phyloP scores from a whole-genome alignment of 164 flowering plant species.

The Houttuynia cordata region DNA sequence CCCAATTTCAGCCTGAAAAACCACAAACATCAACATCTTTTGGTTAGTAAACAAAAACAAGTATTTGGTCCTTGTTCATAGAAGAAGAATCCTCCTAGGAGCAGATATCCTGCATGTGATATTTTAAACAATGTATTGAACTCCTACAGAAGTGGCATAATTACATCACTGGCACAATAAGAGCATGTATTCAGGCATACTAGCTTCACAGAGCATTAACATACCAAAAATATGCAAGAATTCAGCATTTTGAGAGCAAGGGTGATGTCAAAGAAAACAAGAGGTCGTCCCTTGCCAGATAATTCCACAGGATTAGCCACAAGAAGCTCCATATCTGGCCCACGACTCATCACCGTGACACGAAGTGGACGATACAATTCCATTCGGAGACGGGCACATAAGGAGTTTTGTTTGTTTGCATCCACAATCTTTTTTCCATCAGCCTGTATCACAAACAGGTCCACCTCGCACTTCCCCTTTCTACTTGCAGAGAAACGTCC shows the following conservation, averaged over 20 bases:
- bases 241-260: slow-evolving; percentile 75
- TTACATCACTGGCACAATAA: too few species aligned
- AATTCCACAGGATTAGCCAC: slow-evolving; percentile 88
- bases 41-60: background rate
- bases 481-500: slow-evolving; percentile 56
- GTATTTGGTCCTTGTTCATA: too few species aligned
- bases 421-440: slow-evolving; percentile 88
- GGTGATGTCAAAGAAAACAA: slow-evolving; percentile 76
- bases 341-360: slow-evolving; percentile 70
- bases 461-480: slow-evolving; percentile 60
- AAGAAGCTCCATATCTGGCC: slow-evolving; percentile 79
- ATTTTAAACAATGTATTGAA: too few species aligned
- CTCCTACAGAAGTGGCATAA: too few species aligned
- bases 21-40: background rate
- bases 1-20: slow-evolving; percentile 41
- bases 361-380: slow-evolving; percentile 68
- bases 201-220: slow-evolving; percentile 1
- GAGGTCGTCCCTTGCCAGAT: slow-evolving; percentile 87
- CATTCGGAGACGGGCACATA: slow-evolving; percentile 45
- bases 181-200: background rate
- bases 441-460: slow-evolving; percentile 70
- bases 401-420: slow-evolving; percentile 48
- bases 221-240: slow-evolving; percentile 70
- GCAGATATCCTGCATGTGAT: too few species aligned
- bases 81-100: too few species aligned